Evolutionary conservation across 345 rosid genomes (phyloP), one percentile per base, ranked within the genome.

Genomic region (Capsella bursapastoris): DNA sequence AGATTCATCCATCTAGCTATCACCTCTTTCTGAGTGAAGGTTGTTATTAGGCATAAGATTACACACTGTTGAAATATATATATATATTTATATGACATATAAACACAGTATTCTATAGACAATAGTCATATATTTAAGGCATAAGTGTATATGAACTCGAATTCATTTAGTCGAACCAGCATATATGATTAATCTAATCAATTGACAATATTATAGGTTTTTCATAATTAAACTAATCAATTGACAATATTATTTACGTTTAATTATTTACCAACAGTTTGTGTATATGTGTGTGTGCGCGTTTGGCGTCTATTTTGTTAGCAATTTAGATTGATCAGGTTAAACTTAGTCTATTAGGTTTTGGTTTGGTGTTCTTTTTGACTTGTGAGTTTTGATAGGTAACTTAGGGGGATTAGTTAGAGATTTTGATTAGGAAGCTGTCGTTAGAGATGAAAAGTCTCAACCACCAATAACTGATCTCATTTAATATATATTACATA

Each of bases 291-390:
- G 51, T 1, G 25, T 40, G 12, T 48, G 3, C 12, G 25, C 25
- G 25, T 41, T 41, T 41, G 0, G 64, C 32, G 29, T 64, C 32
- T 35, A 14, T 64, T 64, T 43, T 32, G 57, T n/a, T 27, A 66
- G 25, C n/a, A 44, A 48, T 35, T 47, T 27, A 34, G 48, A 44
- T 53, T 32, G 32, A 63, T 41, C 40, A 66, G 61, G 53, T 57
- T 66, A 74, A 74, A 15, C 45, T 57, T 11, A 12, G 47, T 43
- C 57, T n/a, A 65, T 28, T 73, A 73, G 78, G 71, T 56, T 65
- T 22, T 48, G 31, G 49, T 59, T 51, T 59, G 73, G 61, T 75
- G 61, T 58, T 59, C 67, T 49, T 51, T 58, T 66, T 75, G 73
- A 67, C 73, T 58, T 66, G 47, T 16, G 52, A 8, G 40, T 28